Evolutionary conservation across 2,329 filamentous ascomycete species (phyloP).

Genomic region (Pseudocercospora crystallina): DNA sequence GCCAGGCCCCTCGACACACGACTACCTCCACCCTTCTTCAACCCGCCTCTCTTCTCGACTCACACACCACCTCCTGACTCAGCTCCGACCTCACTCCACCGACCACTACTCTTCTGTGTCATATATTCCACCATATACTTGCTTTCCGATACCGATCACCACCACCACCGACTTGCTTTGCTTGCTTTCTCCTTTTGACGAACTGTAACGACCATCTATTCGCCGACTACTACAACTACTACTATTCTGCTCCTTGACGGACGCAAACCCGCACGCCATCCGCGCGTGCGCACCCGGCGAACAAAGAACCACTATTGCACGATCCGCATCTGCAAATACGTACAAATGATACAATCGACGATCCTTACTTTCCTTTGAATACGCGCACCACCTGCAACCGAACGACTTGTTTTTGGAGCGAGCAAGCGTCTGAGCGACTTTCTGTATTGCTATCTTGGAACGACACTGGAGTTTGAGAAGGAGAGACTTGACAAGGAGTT

Average conservation of each 20-base stretch:
- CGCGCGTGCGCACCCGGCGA: constrained; percentile 5
- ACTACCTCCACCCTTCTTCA: constrained; percentile 10
- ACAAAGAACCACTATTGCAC: constrained; percentile 7
- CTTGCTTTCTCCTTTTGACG: constrained; percentile 8
- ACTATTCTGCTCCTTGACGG: constrained; percentile 26
- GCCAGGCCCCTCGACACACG: neutral
- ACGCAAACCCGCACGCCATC: constrained; percentile 20
- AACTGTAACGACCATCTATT: constrained; percentile 16
- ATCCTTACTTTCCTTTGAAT: constrained; percentile 34
- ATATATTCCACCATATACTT: constrained; percentile 24
- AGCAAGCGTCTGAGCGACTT: constrained; percentile 25
- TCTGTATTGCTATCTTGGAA: constrained; percentile 25
- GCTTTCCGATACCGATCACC: constrained; percentile 8
- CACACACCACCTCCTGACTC: constrained; percentile 11
- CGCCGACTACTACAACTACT: constrained; percentile 10
- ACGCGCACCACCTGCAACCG: constrained; percentile 10
- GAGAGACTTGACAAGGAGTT: constrained; percentile 6
- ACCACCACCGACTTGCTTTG: constrained; percentile 7
- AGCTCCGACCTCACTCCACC: constrained; percentile 7
- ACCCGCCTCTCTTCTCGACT: constrained; percentile 6
- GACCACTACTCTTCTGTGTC: constrained; percentile 12
- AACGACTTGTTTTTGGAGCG: constrained; percentile 22
- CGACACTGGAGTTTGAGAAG: constrained; percentile 20
- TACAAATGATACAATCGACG: constrained; percentile 31
- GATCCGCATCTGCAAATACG: constrained; percentile 16